Evolutionary conservation across 495 filamentous ascomycete species (phyloP), one percentile per base, ranked within the genome.

Genomic region (Neurospora sp.): DNA sequence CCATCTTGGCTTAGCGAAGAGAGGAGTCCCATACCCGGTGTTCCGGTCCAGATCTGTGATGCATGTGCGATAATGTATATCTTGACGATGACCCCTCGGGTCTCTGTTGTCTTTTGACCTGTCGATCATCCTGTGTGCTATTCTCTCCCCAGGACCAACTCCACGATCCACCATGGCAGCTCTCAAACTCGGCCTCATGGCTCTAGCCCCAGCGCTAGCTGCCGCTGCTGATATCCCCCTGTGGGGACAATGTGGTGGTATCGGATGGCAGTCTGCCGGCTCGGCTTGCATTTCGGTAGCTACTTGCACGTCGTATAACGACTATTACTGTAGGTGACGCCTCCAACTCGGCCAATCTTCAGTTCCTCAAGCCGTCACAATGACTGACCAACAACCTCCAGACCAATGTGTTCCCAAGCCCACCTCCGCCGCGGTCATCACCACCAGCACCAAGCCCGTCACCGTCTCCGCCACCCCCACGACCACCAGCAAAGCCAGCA

Each of bases 211-310:
- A n/a, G 72, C 59, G n/a, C 70, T 70, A 16, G 37, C 20, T 11
- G 70, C 69, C 18, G 71, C 54, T 12, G 42, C 73, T 38, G 35
- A 66, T n/a, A 70, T 70, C 14, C 41, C 23, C 0, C 18, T 73
- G 41, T 78, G 69, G 42, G 40, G 42, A 16, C 76, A 79, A 27
- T 79, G 78, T 23, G 76, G 78, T 40, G 76, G 78, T 20, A 70
- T 75, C 14, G 46, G 42, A 35, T 35, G 54, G 54, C 54, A 62
- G 27, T 78, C 72, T 39, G 71, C 40, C 18, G 77, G 77, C 23
- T 41, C 76, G 27, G 71, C 69, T 5, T 79, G 77, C 39, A 40
- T 69, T 35, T 44, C 76, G 3, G 75, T 75, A 5, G 71, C 74
- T 16, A 39, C 69, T 38, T 79, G 77, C 75, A 74, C 20, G 42